phyloP scores from a whole-genome alignment of 1,284 basidiomycete genomes.

The Papiliotrema laurentii region DNA sequence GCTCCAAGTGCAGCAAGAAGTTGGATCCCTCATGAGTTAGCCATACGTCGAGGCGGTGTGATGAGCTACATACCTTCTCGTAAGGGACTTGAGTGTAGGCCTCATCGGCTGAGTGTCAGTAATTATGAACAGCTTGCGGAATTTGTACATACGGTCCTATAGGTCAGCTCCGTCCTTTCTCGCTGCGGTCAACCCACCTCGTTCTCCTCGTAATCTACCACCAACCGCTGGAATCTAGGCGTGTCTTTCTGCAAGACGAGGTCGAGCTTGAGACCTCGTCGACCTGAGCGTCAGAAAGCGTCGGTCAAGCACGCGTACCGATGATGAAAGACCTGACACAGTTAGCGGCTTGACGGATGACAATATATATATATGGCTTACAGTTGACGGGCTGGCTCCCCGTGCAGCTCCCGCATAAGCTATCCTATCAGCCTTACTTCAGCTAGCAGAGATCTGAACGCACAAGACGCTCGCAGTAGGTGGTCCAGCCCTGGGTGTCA shows the following conservation, averaged over 20 bases:
- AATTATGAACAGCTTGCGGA: background rate
- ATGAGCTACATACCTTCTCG: constrained; percentile 54
- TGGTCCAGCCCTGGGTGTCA: constrained; percentile 67
- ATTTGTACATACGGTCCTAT: constrained; percentile 20
- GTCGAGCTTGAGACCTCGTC: constrained; percentile 67
- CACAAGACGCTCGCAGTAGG: constrained; percentile 84
- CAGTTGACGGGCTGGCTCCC: constrained; percentile 72
- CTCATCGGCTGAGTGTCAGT: constrained; percentile 60
- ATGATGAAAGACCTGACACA: constrained; percentile 40
- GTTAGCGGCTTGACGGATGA: constrained; percentile 7
- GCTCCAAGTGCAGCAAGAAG: constrained; percentile 65
- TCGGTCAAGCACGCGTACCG: constrained; percentile 14
- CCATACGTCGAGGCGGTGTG: background rate
- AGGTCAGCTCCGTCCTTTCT: constrained; percentile 8
- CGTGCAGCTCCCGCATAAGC: constrained; percentile 63
- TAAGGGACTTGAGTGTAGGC: constrained; percentile 67
- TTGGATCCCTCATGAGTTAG: constrained; percentile 55
- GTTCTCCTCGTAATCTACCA: constrained; percentile 69
- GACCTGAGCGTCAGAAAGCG: constrained; percentile 58
- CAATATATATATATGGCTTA: constrained; percentile 14
- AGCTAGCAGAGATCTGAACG: background rate
- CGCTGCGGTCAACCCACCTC: constrained; percentile 21
- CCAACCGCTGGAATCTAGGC: constrained; percentile 68
- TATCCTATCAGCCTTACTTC: background rate
- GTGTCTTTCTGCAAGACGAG: constrained; percentile 57